A percentile compares a stretch with the other conserved stretches of the same genome.
Evolutionary conservation across 345 rosid genomes (phyloP).

Genomic region (Cochlearia excelsa): DNA sequence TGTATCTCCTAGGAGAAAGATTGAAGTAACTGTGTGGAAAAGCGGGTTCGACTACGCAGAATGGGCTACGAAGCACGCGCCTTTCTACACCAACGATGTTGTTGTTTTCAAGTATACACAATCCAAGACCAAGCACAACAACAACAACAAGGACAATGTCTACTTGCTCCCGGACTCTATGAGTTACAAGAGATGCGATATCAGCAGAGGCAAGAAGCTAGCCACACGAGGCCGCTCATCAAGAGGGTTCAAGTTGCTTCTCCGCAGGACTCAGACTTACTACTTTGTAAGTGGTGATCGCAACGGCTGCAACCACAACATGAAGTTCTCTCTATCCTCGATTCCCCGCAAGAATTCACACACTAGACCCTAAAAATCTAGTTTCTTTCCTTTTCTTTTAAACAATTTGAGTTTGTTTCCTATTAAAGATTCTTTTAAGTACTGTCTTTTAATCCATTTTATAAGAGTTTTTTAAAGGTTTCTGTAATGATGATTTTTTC

Average conservation of each 20-base stretch:
- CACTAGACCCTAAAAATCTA: constrained; percentile 2
- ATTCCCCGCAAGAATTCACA: not conserved
- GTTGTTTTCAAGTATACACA: constrained; percentile 8
- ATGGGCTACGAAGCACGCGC: constrained; percentile 17
- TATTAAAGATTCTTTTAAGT: not conserved
- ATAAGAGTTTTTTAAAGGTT: not conserved
- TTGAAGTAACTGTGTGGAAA: constrained; percentile 17
- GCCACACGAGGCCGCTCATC: not conserved
- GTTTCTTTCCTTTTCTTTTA: constrained; percentile 3
- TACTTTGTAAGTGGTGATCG: constrained; percentile 8
- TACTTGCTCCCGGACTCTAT: constrained; percentile 9
- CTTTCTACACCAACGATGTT: constrained; percentile 16
- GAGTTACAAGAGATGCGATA: constrained; percentile 22
- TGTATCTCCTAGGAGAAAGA: constrained; percentile 1
- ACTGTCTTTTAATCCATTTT: not conserved
- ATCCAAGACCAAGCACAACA: not conserved
- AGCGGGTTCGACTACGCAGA: constrained; percentile 9
- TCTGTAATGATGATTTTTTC: not conserved
- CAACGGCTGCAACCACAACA: constrained; percentile 17
- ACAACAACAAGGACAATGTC: constrained; percentile 3
- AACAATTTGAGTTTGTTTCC: not conserved
- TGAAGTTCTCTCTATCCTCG: constrained; percentile 18
- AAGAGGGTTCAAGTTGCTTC: constrained; percentile 21
- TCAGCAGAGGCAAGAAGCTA: constrained; percentile 8
- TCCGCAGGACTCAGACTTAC: constrained; percentile 17